Base-by-base conservation (phyloP, 2,329 filamentous ascomycete genomes). In the Cladosporium sp. region DNA sequence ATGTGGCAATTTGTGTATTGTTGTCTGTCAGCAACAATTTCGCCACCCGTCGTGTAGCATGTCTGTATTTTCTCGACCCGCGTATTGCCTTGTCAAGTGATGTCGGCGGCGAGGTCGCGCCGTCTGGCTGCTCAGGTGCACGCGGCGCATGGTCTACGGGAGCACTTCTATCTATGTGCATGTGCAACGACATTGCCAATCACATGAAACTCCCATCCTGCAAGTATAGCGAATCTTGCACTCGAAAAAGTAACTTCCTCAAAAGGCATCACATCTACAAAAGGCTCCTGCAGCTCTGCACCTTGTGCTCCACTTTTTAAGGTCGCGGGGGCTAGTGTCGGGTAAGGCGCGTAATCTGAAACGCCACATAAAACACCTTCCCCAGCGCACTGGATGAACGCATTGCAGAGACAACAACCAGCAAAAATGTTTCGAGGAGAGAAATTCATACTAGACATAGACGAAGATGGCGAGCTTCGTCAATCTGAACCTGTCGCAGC, bases 381-480 rank as follows among this genome's bases (percentile, higher is more conserved):
- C 10, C 42, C 42, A 28, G 20, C 5, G 42, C n/a, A 22, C 28
- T 7, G 28, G n/a, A 24, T 12, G 28, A 22, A 7, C 22, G 17
- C 12, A 45, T 28, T 15, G n/a, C 15, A 48, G 7, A 20, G 20
- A 37, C 13, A 15, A 51, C 54, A 24, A 36, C 40, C 24, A 17
- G 24, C 32, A 28, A 59, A 40, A 12, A 70, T 71, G 63, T 75
- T 83, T 44, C 75, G 77, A 58, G 85, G 86, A 42, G 80, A 88
- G 64, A 78, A 82, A 52, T 86, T 88, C 62, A 74, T 80, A 25
- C 68, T 88, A 17, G 78, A 86, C 65, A 74, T 88, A 25, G 71
- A 74, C 34, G 69, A 72, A 17, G 59, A 61, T 7, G 47, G 34
- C 19, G 60, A 65, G 9, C 51, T 58, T n/a, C 44, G 57, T 7